Evolutionary conservation across 768 basidiomycete species (phyloP).

Genomic region (Russula compacta): DNA sequence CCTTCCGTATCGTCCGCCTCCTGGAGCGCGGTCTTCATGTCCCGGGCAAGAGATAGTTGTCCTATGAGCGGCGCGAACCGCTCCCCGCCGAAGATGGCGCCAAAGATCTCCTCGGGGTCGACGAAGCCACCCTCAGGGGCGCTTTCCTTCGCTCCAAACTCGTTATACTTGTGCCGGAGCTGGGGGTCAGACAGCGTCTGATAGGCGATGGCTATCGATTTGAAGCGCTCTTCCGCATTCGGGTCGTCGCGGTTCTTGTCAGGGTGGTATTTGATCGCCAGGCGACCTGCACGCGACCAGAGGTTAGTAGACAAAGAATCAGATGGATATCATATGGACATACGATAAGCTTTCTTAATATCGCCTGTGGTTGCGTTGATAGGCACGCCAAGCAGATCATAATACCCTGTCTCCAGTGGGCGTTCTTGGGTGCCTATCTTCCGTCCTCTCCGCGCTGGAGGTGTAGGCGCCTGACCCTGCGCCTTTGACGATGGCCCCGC

Average conservation of each 20-base stretch:
- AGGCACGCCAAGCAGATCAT: conserved; percentile 72
- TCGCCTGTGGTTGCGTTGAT: conserved; percentile 73
- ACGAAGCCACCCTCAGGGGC: conserved; percentile 78
- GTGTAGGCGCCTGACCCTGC: conserved; percentile 7
- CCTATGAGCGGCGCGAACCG: conserved; percentile 83
- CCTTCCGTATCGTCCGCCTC: conserved; percentile 64
- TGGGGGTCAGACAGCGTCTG: conserved; percentile 73
- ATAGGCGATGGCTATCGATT: conserved; percentile 83
- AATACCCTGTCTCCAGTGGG: conserved; percentile 86
- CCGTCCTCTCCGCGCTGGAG: conserved; percentile 40
- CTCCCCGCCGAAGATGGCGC: conserved; percentile 85
- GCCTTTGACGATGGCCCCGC: conserved; percentile 12
- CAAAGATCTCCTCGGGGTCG: conserved; percentile 70
- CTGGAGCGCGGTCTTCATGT: conserved; percentile 90
- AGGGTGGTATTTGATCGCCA: conserved; percentile 86
- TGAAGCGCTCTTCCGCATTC: conserved; percentile 78
- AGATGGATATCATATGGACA: conserved; percentile 21
- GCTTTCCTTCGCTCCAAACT: conserved; percentile 80
- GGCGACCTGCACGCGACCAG: conserved; percentile 40
- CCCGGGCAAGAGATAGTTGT: conserved; percentile 74
- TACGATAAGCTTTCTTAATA: conserved; percentile 87
- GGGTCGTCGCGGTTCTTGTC: conserved; percentile 91
- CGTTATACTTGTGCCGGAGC: conserved; percentile 81
- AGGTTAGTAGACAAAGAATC: neutral
- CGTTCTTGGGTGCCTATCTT: conserved; percentile 86